These are phyloP conservation scores for Mortierella claussenii DNA, from an alignment of 192 early-diverging fungal species.

Conservation along the genomic window DNA sequence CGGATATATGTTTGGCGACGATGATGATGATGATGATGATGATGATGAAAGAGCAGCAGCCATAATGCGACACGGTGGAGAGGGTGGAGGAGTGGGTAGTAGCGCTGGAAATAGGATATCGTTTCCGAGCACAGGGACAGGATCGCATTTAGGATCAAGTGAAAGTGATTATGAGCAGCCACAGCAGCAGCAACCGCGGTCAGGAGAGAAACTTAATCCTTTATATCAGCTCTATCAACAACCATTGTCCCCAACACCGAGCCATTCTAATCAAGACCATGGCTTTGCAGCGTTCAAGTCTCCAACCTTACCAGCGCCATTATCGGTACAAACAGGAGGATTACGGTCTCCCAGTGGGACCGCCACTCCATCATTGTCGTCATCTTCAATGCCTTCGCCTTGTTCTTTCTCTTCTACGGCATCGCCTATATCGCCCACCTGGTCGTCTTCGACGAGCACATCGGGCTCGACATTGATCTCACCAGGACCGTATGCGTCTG, in stretches of 20 bases:
- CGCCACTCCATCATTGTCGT: neutral
- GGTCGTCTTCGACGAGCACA: slow-evolving; percentile 11
- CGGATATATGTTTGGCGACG: slow-evolving; percentile 1
- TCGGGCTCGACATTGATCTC: slow-evolving; percentile 5
- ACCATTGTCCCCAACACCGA: neutral
- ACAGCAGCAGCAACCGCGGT: neutral
- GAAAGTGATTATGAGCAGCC: slow-evolving; percentile 39
- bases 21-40: slow-evolving; percentile 23
- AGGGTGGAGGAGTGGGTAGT: neutral
- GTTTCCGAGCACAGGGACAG: slow-evolving; percentile 41
- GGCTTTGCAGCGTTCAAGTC: neutral
- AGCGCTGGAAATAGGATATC: slow-evolving; percentile 21
- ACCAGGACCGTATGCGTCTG: neutral
- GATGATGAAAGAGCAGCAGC: neutral
- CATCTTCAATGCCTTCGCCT: too few species aligned
- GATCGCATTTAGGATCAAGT: slow-evolving; percentile 33
- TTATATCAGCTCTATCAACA: neutral
- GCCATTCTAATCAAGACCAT: neutral
- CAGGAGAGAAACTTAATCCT: neutral
- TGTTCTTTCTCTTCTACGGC: slow-evolving; percentile 12
- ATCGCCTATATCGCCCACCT: slow-evolving; percentile 21
- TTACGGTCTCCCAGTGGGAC: neutral
- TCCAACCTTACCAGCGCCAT: slow-evolving; percentile 5
- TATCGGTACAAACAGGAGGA: slow-evolving; percentile 22
- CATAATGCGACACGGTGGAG: too few species aligned